phyloP scores from a whole-genome alignment of 2,329 filamentous ascomycete species.

The Aureobasidium sp. region DNA sequence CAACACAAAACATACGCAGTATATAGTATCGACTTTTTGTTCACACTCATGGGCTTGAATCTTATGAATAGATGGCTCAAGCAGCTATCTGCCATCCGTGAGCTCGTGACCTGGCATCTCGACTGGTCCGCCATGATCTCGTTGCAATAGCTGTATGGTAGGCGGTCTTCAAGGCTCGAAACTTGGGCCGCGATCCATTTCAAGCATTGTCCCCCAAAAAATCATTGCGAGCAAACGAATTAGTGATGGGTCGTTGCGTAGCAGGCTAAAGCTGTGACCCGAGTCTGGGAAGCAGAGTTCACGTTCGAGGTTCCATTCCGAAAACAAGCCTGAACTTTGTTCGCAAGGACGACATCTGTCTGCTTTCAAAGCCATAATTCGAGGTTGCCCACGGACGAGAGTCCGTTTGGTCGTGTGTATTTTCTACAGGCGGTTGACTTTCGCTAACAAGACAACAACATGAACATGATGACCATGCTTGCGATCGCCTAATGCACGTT shows the following conservation, averaged over 20 bases:
- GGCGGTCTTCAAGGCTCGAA: neutral
- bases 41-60: neutral
- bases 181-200: neutral
- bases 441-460: neutral
- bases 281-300: neutral
- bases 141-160: neutral
- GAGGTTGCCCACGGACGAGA: neutral
- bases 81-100: neutral
- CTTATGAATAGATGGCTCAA: neutral
- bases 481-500: neutral
- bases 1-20: neutral
- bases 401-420: neutral
- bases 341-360: neutral
- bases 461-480: neutral
- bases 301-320: neutral
- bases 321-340: neutral
- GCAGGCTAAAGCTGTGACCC: neutral
- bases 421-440: neutral
- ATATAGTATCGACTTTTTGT: neutral
- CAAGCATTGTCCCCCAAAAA: neutral
- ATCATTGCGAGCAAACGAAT: neutral
- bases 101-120: neutral
- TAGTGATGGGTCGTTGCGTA: neutral
- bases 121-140: neutral
- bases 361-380: neutral